Evolutionary conservation across 352 stramenopile genomes (phyloP).

Genomic region (Phytophthora litchii): DNA sequence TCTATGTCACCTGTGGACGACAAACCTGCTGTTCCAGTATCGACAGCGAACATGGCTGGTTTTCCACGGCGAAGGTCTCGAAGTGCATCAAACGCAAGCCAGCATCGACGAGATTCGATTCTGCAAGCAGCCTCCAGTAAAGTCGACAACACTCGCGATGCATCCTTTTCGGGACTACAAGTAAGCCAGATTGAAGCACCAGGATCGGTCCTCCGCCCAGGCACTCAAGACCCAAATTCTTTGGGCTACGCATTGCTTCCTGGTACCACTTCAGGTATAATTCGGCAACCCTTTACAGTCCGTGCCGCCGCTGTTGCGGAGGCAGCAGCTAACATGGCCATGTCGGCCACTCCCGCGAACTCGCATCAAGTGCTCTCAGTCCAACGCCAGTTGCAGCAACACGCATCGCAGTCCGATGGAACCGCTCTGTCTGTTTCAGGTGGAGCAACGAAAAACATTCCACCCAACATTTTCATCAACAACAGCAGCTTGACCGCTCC

Average conservation of each 20-base stretch:
- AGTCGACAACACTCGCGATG: slow-evolving; percentile 17
- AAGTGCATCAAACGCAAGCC: slow-evolving; percentile 26
- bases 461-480: slow-evolving; percentile 25
- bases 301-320: slow-evolving; percentile 29
- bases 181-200: slow-evolving; percentile 27
- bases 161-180: slow-evolving; percentile 10
- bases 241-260: slow-evolving; percentile 17
- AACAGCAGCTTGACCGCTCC: slow-evolving; percentile 37
- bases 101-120: slow-evolving; percentile 26
- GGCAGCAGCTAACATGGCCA: slow-evolving; percentile 30
- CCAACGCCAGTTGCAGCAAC: slow-evolving; percentile 23
- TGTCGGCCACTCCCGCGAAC: slow-evolving; percentile 8
- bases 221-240: slow-evolving; percentile 17
- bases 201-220: slow-evolving; percentile 13
- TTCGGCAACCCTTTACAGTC: slow-evolving; percentile 26
- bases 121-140: slow-evolving; percentile 14
- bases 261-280: slow-evolving; percentile 8
- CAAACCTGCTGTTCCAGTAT: slow-evolving; percentile 7
- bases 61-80: slow-evolving; percentile 31
- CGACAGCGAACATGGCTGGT: slow-evolving; percentile 10
- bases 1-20: slow-evolving; percentile 20
- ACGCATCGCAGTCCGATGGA: slow-evolving; percentile 8
- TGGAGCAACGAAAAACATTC: slow-evolving; percentile 16
- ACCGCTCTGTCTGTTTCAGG: slow-evolving; percentile 1
- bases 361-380: slow-evolving; percentile 11